A percentile compares a stretch with the other conserved stretches of the same genome.
Conservation (phyloP, 768 basidiomycete genomes). For the Lactarius trivialis region DNA sequence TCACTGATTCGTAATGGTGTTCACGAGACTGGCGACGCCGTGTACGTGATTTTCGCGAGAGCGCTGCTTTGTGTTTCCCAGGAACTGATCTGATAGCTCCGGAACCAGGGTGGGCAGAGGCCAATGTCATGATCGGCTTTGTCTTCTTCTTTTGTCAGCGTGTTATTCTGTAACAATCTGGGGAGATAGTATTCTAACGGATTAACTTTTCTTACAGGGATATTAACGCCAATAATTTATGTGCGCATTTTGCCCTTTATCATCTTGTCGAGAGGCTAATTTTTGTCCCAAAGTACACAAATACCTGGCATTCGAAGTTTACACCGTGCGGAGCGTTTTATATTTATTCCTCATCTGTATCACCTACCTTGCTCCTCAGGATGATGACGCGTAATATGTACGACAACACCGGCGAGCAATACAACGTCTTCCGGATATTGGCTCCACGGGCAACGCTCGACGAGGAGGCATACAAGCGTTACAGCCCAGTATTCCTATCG, state of each 20-base stretch:
- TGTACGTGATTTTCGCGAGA: slow-evolving; percentile 33
- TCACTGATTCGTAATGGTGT: background rate
- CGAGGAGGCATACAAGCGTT: slow-evolving; percentile 34
- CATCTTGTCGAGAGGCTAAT: background rate
- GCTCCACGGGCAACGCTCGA: slow-evolving; percentile 33
- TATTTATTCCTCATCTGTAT: background rate
- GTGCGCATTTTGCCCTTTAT: slow-evolving; percentile 11
- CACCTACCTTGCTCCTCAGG: background rate
- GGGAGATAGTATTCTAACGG: slow-evolving; percentile 1
- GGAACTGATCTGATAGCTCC: slow-evolving; percentile 8
- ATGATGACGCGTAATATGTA: slow-evolving; percentile 42
- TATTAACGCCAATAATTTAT: slow-evolving; percentile 35
- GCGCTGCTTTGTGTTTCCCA: background rate
- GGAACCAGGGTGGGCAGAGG: slow-evolving; percentile 58
- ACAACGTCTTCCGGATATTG: slow-evolving; percentile 39
- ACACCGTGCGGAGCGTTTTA: slow-evolving; percentile 30
- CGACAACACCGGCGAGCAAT: slow-evolving; percentile 37
- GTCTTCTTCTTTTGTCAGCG: slow-evolving; percentile 39
- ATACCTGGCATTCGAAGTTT: slow-evolving; percentile 33
- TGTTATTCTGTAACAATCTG: background rate
- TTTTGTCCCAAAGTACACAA: slow-evolving; percentile 28
- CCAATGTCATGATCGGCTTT: slow-evolving; percentile 53
- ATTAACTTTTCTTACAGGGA: slow-evolving; percentile 27
- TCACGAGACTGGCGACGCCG: slow-evolving; percentile 52
- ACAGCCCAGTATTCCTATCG: slow-evolving; percentile 41